Evolutionary conservation across 2,329 filamentous ascomycete genomes (phyloP).

Genomic region (Verticillium longisporum): DNA sequence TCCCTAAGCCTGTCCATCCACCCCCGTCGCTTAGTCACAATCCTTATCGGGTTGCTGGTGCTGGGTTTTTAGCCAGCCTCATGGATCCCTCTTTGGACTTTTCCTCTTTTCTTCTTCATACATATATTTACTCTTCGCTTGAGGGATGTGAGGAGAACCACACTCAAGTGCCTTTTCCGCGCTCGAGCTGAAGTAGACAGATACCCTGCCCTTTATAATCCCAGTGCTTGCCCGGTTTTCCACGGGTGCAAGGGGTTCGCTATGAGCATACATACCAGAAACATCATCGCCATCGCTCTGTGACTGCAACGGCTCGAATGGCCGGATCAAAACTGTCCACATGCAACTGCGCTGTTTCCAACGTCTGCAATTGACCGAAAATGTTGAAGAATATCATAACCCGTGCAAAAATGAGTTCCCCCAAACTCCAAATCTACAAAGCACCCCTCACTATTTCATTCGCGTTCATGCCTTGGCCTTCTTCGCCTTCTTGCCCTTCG

Average conservation of each 20-base stretch:
- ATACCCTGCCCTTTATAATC: constrained; percentile 52
- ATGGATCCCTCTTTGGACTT: constrained; percentile 1
- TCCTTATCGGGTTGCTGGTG: not conserved
- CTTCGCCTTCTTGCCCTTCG: constrained; percentile 27
- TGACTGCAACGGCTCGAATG: not conserved
- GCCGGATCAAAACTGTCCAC: too few species aligned
- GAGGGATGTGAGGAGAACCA: constrained; percentile 27
- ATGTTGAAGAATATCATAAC: not conserved
- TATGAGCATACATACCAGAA: constrained; percentile 48
- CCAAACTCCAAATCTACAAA: not conserved
- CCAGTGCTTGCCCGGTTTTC: constrained; percentile 37
- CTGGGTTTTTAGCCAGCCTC: constrained; percentile 1
- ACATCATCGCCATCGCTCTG: not conserved
- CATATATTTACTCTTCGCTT: constrained; percentile 38
- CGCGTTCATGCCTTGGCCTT: constrained; percentile 27
- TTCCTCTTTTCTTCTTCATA: constrained; percentile 36
- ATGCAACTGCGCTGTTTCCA: not conserved
- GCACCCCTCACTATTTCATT: not conserved
- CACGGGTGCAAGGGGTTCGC: constrained; percentile 52
- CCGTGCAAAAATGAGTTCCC: not conserved
- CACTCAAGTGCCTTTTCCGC: constrained; percentile 34
- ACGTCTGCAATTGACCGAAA: not conserved
- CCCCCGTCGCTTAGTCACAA: not conserved
- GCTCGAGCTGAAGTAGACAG: constrained; percentile 46
- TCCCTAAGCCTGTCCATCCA: not conserved